A percentile compares a stretch with the other conserved stretches of the same genome.
Conservation (phyloP, 2,329 filamentous ascomycete species). For the Diaporthe batatas region DNA sequence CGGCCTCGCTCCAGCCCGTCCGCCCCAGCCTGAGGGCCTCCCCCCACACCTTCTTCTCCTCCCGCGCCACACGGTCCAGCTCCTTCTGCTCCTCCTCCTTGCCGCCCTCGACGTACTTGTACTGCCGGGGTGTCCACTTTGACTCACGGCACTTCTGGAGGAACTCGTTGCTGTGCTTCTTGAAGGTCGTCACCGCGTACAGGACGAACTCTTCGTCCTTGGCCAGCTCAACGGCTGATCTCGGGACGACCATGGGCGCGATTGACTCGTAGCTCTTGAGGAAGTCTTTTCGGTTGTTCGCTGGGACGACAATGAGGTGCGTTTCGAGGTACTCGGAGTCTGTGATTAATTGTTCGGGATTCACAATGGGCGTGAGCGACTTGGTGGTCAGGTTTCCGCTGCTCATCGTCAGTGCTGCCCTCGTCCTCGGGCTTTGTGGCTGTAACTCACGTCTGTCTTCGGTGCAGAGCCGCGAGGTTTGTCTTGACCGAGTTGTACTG, state of each 20-base stretch:
- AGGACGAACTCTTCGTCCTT: conserved; percentile 91
- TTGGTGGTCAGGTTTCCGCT: conserved; percentile 95
- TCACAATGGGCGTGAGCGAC: conserved; percentile 89
- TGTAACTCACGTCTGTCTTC: conserved; percentile 82
- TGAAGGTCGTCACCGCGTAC: conserved; percentile 92
- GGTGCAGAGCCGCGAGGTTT: conserved; percentile 82
- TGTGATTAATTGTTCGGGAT: conserved; percentile 83
- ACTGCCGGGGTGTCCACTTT: conserved; percentile 95
- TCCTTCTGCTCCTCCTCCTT: conserved; percentile 91
- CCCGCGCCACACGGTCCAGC: conserved; percentile 82
- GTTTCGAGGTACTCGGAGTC: conserved; percentile 98
- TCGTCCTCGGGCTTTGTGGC: conserved; percentile 3
- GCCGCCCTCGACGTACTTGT: conserved; percentile 91
- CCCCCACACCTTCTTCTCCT: conserved; percentile 93
- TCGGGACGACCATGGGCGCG: conserved; percentile 91
- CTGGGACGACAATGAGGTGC: conserved; percentile 90
- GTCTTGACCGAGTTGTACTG: conserved; percentile 95
- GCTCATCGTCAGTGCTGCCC: conserved; percentile 10
- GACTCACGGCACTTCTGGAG: conserved; percentile 91
- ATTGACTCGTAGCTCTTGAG: conserved; percentile 90
- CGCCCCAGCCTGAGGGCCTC: conserved; percentile 88
- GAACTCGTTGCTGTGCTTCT: conserved; percentile 90
- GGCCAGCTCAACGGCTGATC: conserved; percentile 83
- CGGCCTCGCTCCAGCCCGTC: conserved; percentile 95
- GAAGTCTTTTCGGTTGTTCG: conserved; percentile 86